Percentiles rank a stretch among this genome's conserved stretches.
phyloP scores from a whole-genome alignment of 441 rosid genomes.

The Brassica hybrid region DNA sequence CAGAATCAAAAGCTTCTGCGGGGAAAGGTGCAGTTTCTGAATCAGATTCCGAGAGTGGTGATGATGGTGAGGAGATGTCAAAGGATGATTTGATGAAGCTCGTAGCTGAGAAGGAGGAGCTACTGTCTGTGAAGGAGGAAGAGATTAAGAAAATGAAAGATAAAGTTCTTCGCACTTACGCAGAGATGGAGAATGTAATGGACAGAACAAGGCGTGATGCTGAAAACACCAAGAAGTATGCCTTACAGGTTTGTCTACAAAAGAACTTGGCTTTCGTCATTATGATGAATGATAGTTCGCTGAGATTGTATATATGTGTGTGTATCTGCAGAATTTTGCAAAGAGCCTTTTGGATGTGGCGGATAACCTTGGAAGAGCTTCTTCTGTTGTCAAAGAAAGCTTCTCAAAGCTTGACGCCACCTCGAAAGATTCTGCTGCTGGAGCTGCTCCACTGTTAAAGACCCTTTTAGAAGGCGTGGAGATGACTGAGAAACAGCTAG shows the following conservation, averaged over 20 bases:
- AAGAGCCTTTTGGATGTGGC: slow-evolving; percentile 87
- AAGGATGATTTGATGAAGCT: slow-evolving; percentile 72
- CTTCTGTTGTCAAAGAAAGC: slow-evolving; percentile 79
- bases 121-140: slow-evolving; percentile 62
- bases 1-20: slow-evolving; percentile 43
- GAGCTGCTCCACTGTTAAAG: slow-evolving; percentile 69
- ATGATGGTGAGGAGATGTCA: slow-evolving; percentile 70
- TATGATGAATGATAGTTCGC: background rate
- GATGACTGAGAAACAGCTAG: slow-evolving; percentile 93
- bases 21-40: slow-evolving; percentile 53
- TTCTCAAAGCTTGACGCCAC: slow-evolving; percentile 57
- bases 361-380: slow-evolving; percentile 92
- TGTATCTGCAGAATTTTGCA: slow-evolving; percentile 67
- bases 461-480: slow-evolving; percentile 92
- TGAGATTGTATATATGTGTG: background rate
- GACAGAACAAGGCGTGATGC: slow-evolving; percentile 90
- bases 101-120: slow-evolving; percentile 73
- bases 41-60: slow-evolving; percentile 65
- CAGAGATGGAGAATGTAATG: slow-evolving; percentile 95
- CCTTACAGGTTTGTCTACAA: slow-evolving; percentile 66
- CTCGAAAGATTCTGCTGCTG: slow-evolving; percentile 62
- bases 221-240: slow-evolving; percentile 85
- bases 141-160: slow-evolving; percentile 78
- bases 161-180: slow-evolving; percentile 77
- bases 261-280: background rate